Evolutionary conservation across 2,329 filamentous ascomycete genomes (phyloP), one percentile per base, ranked within the genome.

Genomic region (Neurospora crassa): DNA sequence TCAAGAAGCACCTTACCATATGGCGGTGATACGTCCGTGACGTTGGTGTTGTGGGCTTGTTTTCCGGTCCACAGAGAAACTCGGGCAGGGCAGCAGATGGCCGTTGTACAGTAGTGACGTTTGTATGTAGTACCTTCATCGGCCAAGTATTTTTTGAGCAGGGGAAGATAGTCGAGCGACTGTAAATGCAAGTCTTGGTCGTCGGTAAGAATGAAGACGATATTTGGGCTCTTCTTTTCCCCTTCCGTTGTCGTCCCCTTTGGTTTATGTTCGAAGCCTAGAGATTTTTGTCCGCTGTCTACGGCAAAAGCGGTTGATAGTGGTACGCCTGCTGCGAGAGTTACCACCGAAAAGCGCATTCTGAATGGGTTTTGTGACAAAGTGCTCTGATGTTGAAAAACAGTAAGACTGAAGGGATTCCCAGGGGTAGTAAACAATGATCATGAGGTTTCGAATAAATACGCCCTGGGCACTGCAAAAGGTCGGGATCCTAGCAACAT

Each of bases 141-240:
- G 37, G 82, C 80, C 16, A 90, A 78, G 72, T 88, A 83, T 74
- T 87, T 85, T 72, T 86, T 81, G 2, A 89, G 79, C 8, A 83
- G 78, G 0, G 86, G 87, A 79, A 88, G 86, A 75, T 89, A 89
- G 18, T 85, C 81, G 2, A 90, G 74, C 0, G 88, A 90, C 68
- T 87, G 80, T 75, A 91, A 79, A 74, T 88, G 85, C 3, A 88
- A 77, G 76, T 91, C 89, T 77, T 91, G 89, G 75, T 91, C 89
- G 75, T 91, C 89, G 0, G 88, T 89, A 53, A 91, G 80, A 73
- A 91, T 85, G 74, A 91, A 88, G 41, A 90, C 80, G 72, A 90
- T 86, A 74, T 90, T 90, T 40, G 1, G 85, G 84, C 71, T 70
- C 69, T 70, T 72, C 74, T 1, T 71, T 72, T 74, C 3, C 68